These are phyloP conservation scores for Suhomyces coccinellae DNA, from an alignment of 1,139 yeast genomes.

Conservation along the genomic window DNA sequence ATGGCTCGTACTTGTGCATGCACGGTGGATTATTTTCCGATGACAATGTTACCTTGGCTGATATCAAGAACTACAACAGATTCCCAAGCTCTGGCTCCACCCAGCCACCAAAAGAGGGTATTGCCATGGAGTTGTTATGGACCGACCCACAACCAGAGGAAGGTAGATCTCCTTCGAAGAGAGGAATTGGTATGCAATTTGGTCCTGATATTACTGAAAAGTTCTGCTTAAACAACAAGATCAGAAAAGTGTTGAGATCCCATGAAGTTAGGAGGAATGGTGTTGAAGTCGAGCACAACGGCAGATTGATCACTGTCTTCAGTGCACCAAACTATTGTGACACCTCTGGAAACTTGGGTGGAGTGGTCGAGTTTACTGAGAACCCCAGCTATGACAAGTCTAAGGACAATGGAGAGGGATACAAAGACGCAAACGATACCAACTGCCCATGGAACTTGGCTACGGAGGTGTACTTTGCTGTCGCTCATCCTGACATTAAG, in stretches of 20 bases:
- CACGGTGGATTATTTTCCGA: conserved; percentile 95
- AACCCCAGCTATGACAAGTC: conserved; percentile 32
- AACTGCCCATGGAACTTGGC: conserved; percentile 53
- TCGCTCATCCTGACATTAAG: conserved; percentile 84
- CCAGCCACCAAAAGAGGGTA: conserved; percentile 89
- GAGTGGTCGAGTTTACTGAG: conserved; percentile 65
- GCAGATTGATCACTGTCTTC: conserved; percentile 84
- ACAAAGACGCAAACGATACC: conserved; percentile 45
- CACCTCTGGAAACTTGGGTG: conserved; percentile 86
- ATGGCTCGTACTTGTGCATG: conserved; percentile 76
- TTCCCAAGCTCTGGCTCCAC: conserved; percentile 54
- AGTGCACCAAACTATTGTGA: conserved; percentile 99
- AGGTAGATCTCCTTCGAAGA: conserved; percentile 85
- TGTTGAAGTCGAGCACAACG: conserved; percentile 82
- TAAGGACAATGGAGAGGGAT: conserved; percentile 50
- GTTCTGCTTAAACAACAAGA: conserved; percentile 69
- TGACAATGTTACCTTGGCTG: conserved; percentile 68
- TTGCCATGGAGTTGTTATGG: conserved; percentile 97
- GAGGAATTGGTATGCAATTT: conserved; percentile 95
- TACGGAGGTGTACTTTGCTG: conserved; percentile 69
- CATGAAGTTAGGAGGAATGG: conserved; percentile 96
- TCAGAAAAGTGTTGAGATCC: conserved; percentile 83
- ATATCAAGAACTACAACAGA: conserved; percentile 71
- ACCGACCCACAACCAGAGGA: conserved; percentile 84
- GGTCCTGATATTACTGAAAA: conserved; percentile 91